These are phyloP conservation scores for Lachancea kluyveri DNA, from an alignment of 805 yeast genomes.

Conservation along the genomic window DNA sequence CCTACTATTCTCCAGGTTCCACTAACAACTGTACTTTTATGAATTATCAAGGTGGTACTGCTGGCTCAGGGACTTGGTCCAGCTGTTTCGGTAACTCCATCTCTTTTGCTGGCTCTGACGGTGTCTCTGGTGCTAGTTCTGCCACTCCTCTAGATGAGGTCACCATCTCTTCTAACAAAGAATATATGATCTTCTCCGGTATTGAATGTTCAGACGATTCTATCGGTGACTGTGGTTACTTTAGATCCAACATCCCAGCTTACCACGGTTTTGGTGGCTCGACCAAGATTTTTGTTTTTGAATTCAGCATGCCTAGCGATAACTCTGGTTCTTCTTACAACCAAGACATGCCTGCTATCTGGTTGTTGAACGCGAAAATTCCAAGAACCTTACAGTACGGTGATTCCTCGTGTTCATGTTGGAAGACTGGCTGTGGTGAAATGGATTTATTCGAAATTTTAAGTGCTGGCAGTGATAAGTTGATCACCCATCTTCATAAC, in stretches of 20 bases:
- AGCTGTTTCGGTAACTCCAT: slow-evolving; percentile 86
- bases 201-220: slow-evolving; percentile 44
- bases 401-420: slow-evolving; percentile 79
- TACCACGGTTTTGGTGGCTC: slow-evolving; percentile 89
- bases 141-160: slow-evolving; percentile 66
- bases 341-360: slow-evolving; percentile 96
- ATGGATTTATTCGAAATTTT: slow-evolving; percentile 90
- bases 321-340: slow-evolving; percentile 45
- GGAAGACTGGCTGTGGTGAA: slow-evolving; percentile 98
- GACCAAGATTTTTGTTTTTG: slow-evolving; percentile 82
- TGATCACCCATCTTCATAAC: slow-evolving; percentile 78
- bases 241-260: slow-evolving; percentile 82
- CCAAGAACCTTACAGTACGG: slow-evolving; percentile 98
- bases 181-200: slow-evolving; percentile 78
- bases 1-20: slow-evolving; percentile 71
- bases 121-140: slow-evolving; percentile 62
- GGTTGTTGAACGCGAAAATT: slow-evolving; percentile 92
- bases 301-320: slow-evolving; percentile 87
- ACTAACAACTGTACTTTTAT: slow-evolving; percentile 71
- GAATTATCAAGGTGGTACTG: slow-evolving; percentile 80
- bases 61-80: slow-evolving; percentile 86
- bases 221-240: slow-evolving; percentile 68
- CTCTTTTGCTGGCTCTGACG: slow-evolving; percentile 76
- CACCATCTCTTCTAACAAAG: slow-evolving; percentile 65
- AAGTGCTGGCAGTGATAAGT: slow-evolving; percentile 63